A percentile compares a stretch with the other conserved stretches of the same genome.
phyloP scores from a whole-genome alignment of 1,284 basidiomycete genomes.

The Rhodotorula sp. region DNA sequence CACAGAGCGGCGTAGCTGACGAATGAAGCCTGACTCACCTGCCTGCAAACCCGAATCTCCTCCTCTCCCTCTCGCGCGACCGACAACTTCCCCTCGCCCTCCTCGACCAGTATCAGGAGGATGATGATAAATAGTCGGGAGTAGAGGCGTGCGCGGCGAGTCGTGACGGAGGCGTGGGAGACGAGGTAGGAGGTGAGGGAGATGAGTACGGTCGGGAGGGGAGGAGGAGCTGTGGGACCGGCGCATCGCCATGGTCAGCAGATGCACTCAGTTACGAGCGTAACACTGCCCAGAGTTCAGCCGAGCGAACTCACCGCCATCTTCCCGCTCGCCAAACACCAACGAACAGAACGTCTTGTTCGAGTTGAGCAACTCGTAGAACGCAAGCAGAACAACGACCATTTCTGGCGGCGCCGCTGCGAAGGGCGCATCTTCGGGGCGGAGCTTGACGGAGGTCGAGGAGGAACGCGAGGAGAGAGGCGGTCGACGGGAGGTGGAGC shows the following conservation, averaged over 20 bases:
- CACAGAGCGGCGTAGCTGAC: background rate
- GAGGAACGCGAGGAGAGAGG: background rate
- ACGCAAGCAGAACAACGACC: conserved; percentile 41
- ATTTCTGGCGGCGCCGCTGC: conserved; percentile 36
- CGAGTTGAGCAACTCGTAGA: conserved; percentile 44
- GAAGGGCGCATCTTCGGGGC: conserved; percentile 18
- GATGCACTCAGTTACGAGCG: too few species aligned
- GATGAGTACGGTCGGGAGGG: conserved; percentile 28
- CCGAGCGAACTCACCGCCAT: conserved; percentile 2
- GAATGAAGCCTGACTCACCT: conserved; percentile 29
- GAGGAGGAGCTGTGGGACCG: background rate
- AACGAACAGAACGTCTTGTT: conserved; percentile 44
- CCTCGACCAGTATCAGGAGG: conserved; percentile 44
- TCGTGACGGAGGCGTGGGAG: conserved; percentile 43
- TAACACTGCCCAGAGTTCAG: too few species aligned
- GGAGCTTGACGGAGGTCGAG: too few species aligned
- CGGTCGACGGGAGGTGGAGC: background rate
- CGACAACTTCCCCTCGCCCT: conserved; percentile 40
- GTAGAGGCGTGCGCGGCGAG: conserved; percentile 37
- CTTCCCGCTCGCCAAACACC: conserved; percentile 18
- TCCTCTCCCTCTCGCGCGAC: conserved; percentile 2
- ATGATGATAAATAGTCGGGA: conserved; percentile 38
- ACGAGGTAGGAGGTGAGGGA: conserved; percentile 45
- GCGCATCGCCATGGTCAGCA: background rate
- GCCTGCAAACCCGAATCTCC: conserved; percentile 42